Percentiles rank a stretch among this genome's conserved stretches.
Conservation (phyloP, 306 rosid genomes). For the Oemleria cerasiformis region DNA sequence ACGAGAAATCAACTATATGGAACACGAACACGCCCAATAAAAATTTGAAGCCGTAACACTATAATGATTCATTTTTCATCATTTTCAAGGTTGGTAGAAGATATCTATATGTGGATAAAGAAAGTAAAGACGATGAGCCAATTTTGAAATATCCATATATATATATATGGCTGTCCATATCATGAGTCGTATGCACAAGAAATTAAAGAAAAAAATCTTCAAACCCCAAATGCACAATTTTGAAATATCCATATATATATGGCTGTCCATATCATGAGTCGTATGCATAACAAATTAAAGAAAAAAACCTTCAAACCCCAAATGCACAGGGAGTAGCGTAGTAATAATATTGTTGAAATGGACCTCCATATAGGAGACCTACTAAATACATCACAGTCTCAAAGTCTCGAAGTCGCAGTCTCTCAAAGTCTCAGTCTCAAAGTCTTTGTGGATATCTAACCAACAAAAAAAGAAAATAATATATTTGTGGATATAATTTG, state of each 20-base stretch:
- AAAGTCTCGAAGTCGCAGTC: no score
- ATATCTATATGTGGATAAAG: no score
- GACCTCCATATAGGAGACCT: background rate
- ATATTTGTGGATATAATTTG: background rate
- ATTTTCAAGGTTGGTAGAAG: no score
- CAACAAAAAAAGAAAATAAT: no score
- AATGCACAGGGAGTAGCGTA: background rate
- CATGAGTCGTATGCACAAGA: background rate
- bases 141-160: no score
- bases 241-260: no score
- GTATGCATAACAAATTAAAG: background rate
- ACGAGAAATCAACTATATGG: no score
- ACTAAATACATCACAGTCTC: background rate
- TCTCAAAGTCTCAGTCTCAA: no score
- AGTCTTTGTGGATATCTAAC: conserved; percentile 1
- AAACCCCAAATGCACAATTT: background rate
- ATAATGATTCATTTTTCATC: no score
- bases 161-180: background rate
- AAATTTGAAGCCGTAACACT: no score
- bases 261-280: background rate
- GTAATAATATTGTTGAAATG: background rate
- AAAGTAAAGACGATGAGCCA: no score
- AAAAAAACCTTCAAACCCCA: background rate
- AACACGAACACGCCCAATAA: no score
- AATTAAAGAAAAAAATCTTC: background rate